Conservation (phyloP, 1,284 basidiomycete species). For the Rhizopogon parksii region DNA sequence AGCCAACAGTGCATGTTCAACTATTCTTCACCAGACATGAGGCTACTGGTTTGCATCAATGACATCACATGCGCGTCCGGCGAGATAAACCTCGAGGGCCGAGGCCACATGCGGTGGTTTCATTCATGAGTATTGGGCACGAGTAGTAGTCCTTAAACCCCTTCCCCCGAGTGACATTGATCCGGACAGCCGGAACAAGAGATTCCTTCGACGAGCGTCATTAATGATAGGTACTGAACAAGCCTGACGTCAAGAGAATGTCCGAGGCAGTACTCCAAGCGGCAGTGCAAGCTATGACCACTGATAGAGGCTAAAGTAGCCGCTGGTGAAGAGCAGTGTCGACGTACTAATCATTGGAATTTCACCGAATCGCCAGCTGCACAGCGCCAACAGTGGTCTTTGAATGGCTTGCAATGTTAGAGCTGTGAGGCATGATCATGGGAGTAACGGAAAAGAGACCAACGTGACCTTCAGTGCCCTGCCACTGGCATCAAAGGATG, state of each 20-base stretch:
- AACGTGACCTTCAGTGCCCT: neutral
- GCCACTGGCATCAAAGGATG: neutral
- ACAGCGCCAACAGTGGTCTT: neutral
- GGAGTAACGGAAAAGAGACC: neutral
- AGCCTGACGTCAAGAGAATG: neutral
- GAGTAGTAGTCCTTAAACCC: neutral
- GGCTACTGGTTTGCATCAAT: neutral
- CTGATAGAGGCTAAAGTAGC: neutral
- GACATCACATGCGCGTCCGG: neutral
- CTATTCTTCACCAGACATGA: neutral
- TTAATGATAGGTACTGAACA: neutral
- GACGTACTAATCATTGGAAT: neutral
- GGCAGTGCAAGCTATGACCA: conserved; percentile 1
- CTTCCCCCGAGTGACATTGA: neutral
- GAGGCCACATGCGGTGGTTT: no score
- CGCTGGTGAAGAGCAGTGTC: neutral
- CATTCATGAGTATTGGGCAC: neutral
- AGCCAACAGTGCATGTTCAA: neutral
- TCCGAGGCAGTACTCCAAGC: neutral
- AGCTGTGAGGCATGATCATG: neutral
- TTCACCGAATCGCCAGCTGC: neutral
- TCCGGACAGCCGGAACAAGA: neutral
- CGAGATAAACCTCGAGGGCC: neutral
- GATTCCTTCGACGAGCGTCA: neutral
- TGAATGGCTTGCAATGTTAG: neutral